A percentile compares a stretch with the other conserved stretches of the same genome.
Evolutionary conservation across 2,329 filamentous ascomycete genomes (phyloP).

Genomic region (Verticillium zaregamsianum): DNA sequence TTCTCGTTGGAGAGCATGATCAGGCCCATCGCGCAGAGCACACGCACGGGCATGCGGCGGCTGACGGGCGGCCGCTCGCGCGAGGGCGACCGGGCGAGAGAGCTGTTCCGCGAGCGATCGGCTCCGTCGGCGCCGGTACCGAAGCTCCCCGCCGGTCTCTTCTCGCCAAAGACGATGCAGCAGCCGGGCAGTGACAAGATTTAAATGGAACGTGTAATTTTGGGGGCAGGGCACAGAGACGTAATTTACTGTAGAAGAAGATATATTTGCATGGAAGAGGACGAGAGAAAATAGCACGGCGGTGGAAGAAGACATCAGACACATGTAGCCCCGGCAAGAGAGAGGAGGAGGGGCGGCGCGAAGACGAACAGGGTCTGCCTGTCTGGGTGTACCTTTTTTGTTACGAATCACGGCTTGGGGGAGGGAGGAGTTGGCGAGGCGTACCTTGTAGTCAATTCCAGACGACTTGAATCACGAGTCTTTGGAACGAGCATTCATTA

Average conservation of each 20-base stretch:
- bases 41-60: constrained; percentile 55
- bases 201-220: neutral
- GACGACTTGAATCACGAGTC: too few species aligned
- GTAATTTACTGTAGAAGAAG: neutral
- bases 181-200: neutral
- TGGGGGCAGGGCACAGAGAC: neutral
- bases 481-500: neutral
- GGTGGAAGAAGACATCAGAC: neutral
- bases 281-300: neutral
- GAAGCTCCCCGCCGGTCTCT: constrained; percentile 31
- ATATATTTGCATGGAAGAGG: neutral
- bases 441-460: neutral
- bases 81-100: constrained; percentile 30
- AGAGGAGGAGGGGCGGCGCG: neutral
- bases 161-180: constrained; percentile 21
- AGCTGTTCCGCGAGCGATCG: constrained; percentile 27
- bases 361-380: neutral
- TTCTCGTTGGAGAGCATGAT: constrained; percentile 60
- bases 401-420: neutral
- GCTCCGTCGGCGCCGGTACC: constrained; percentile 36
- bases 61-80: constrained; percentile 53
- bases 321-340: neutral
- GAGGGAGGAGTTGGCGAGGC: neutral
- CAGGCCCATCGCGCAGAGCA: constrained; percentile 52
- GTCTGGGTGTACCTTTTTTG: neutral